Evolutionary conservation across 1,284 basidiomycete species (phyloP), one percentile per base, ranked within the genome.

Genomic region (Ganoderma leucocontextum): DNA sequence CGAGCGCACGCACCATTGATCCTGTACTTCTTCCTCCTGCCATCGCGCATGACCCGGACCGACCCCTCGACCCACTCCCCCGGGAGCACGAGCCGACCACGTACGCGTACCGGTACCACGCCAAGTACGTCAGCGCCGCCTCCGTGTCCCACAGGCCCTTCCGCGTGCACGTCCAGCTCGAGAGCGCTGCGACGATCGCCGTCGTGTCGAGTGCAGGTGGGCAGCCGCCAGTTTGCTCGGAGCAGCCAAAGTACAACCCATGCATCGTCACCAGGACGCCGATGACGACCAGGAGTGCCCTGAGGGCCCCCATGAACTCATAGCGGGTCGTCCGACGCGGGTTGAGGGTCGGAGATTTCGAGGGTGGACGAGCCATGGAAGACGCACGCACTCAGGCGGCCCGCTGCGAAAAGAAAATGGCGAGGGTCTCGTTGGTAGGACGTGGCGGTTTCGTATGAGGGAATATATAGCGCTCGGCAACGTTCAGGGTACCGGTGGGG

Each of bases 61-160:
- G 86, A 89, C 13, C 98, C 98, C 70, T 95, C 85, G 13, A 98
- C 85, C 86, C 88, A 88, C 72, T 96, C 93, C 7, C 95, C 97
- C 0, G 98, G 98, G 9, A 99, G 82, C 42, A 97, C 75, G 13
- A 83, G 84, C 96, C 96, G 57, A 99, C 89, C 72, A 89, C 92
- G 81, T 93, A 99, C n/a, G 89, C 82, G 80, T 99, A 99, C 97
- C 97, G 99, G 80, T 99, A 99, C 97, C 97, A 99, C 0, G 80
- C 94, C 64, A 93, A 80, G 52, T 55, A 99, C 41, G 94, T 86
- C 38, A 87, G 76, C 15, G 88, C 80, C 0, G 94, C 96, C 68
- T 95, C 83, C 0, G 87, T 87, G 77, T 98, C 96, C 89, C 92
- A 96, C 7, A 98, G 85, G 38, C 83, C 79, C 66, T 80, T 82